Conservation (phyloP, 352 stramenopile genomes). For the Globisporangium megalacanthum region DNA sequence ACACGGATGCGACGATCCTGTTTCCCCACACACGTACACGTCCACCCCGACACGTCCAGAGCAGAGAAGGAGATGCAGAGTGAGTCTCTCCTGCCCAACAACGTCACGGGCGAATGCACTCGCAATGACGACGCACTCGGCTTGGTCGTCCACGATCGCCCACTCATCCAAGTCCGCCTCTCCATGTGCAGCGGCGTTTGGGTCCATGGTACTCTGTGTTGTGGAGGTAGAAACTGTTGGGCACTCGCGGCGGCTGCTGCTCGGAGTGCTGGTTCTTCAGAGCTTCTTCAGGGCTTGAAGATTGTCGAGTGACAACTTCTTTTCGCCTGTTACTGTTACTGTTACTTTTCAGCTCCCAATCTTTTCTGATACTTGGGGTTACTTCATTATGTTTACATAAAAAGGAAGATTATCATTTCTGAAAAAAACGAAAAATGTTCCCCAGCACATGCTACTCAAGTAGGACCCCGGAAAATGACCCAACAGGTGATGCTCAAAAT, state of each 20-base stretch:
- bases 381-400: background rate
- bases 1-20: constrained; percentile 40
- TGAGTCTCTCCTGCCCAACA: background rate
- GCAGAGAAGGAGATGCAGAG: background rate
- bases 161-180: constrained; percentile 45
- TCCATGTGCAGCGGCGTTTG: background rate
- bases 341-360: background rate
- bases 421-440: background rate
- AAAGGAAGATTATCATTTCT: background rate
- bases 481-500: too few species aligned
- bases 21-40: background rate
- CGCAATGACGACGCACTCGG: constrained; percentile 34
- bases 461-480: too few species aligned
- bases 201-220: background rate
- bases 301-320: background rate
- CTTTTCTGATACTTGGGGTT: background rate
- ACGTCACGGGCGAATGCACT: background rate
- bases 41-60: background rate
- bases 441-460: too few species aligned
- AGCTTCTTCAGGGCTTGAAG: background rate
- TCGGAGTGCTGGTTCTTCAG: too few species aligned
- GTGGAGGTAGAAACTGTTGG: background rate
- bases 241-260: background rate
- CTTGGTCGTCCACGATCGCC: constrained; percentile 62
- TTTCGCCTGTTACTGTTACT: background rate